Conservation (phyloP, 1,284 basidiomycete genomes). For the Fomitopsis pinicola region DNA sequence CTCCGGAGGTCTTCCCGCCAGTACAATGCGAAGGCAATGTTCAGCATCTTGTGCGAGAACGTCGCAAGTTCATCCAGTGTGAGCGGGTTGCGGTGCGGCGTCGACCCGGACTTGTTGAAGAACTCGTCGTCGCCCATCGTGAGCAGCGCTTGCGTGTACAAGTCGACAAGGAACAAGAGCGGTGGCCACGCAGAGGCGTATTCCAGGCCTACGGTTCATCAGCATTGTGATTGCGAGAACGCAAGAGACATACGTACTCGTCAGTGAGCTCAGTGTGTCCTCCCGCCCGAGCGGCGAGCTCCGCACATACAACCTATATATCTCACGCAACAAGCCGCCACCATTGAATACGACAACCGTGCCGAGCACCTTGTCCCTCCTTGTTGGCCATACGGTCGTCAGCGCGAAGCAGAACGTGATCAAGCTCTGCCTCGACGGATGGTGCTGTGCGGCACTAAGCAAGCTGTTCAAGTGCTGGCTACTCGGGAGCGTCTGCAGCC, state of each 20-base stretch:
- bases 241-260: slow-evolving; percentile 29
- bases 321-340: slow-evolving; percentile 64
- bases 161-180: slow-evolving; percentile 76
- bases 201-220: slow-evolving; percentile 35
- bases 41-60: slow-evolving; percentile 69
- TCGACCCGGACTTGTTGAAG: slow-evolving; percentile 45
- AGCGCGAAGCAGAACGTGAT: slow-evolving; percentile 55
- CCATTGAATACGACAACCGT: slow-evolving; percentile 45
- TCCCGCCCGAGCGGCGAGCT: slow-evolving; percentile 51
- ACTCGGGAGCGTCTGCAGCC: slow-evolving; percentile 46
- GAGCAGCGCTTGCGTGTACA: slow-evolving; percentile 84
- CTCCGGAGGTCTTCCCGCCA: slow-evolving; percentile 60
- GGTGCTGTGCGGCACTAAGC: slow-evolving; percentile 34
- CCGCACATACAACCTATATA: slow-evolving; percentile 72
- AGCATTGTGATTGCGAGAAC: background rate
- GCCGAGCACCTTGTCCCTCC: slow-evolving; percentile 49
- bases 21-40: slow-evolving; percentile 79
- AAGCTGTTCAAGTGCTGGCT: slow-evolving; percentile 49
- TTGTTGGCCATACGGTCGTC: slow-evolving; percentile 52
- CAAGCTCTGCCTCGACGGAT: slow-evolving; percentile 35
- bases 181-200: slow-evolving; percentile 54
- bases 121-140: slow-evolving; percentile 98
- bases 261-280: slow-evolving; percentile 36
- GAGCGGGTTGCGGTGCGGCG: slow-evolving; percentile 60
- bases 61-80: slow-evolving; percentile 77